Evolutionary conservation across 495 filamentous ascomycete species (phyloP).

Genomic region (Hypoxylon subgilvum): DNA sequence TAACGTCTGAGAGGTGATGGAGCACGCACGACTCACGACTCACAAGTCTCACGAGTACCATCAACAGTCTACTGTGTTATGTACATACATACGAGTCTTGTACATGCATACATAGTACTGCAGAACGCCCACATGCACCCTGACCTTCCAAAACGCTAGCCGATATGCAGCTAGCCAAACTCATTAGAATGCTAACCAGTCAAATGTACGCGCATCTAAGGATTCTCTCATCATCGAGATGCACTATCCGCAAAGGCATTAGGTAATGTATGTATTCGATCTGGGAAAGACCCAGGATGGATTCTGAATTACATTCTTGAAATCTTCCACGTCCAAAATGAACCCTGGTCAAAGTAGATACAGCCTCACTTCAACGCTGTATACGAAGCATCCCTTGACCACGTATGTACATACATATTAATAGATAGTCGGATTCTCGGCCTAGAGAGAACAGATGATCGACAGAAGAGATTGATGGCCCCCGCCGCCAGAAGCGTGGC

Average conservation of each 20-base stretch:
- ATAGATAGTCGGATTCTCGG: slow-evolving; percentile 26
- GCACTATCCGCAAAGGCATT: neutral
- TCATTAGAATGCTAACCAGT: slow-evolving; percentile 3
- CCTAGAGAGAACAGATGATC: slow-evolving; percentile 34
- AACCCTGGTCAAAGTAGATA: neutral
- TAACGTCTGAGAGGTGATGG: slow-evolving; percentile 5
- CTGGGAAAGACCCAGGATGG: neutral
- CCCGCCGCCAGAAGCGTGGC: slow-evolving; percentile 28
- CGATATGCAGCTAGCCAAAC: slow-evolving; percentile 18
- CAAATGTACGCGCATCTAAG: slow-evolving; percentile 6
- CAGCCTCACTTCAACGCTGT: slow-evolving; percentile 20
- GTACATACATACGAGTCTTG: neutral
- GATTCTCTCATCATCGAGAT: slow-evolving; percentile 11
- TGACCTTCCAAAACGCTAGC: slow-evolving; percentile 18
- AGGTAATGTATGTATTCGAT: neutral
- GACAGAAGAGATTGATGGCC: slow-evolving; percentile 37
- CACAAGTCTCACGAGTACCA: neutral
- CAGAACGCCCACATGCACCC: slow-evolving; percentile 27
- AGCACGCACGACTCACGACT: neutral
- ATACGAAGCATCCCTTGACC: neutral
- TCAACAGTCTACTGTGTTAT: too few species aligned
- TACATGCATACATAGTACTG: neutral
- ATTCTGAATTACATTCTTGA: slow-evolving; percentile 7
- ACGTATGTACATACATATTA: too few species aligned
- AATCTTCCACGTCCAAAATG: slow-evolving; percentile 22